Conservation (phyloP, 495 filamentous ascomycete genomes). For the Bacidia gigantensis region DNA sequence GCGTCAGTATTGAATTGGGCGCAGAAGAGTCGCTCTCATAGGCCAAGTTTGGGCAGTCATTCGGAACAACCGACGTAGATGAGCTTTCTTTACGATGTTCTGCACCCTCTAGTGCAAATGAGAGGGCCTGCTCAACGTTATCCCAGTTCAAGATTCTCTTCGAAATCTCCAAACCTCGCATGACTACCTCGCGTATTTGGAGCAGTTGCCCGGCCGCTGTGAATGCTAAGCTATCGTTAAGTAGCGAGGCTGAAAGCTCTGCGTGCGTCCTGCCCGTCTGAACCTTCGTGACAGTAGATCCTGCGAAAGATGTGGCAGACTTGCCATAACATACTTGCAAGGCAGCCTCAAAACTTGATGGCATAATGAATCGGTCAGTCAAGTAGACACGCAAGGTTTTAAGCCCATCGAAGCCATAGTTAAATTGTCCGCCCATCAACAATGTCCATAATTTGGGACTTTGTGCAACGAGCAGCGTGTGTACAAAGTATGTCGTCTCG, state of each 20-base stretch:
- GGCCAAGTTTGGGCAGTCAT: background rate
- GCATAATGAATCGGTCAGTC: slow-evolving; percentile 34
- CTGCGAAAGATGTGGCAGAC: slow-evolving; percentile 18
- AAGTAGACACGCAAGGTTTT: slow-evolving; percentile 28
- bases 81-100: slow-evolving; percentile 23
- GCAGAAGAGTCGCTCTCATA: slow-evolving; percentile 21
- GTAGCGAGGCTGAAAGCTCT: slow-evolving; percentile 25
- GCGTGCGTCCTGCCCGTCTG: slow-evolving; percentile 7
- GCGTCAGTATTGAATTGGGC: slow-evolving; percentile 9
- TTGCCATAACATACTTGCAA: slow-evolving; percentile 37
- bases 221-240: slow-evolving; percentile 38
- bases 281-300: slow-evolving; percentile 7
- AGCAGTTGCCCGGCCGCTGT: slow-evolving; percentile 38
- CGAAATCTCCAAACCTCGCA: slow-evolving; percentile 33
- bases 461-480: slow-evolving; percentile 38
- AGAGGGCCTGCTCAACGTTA: slow-evolving; percentile 37
- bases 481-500: slow-evolving; percentile 15
- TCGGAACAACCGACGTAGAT: slow-evolving; percentile 1
- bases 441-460: slow-evolving; percentile 31
- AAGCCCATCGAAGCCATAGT: slow-evolving; percentile 14
- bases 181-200: slow-evolving; percentile 28
- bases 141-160: slow-evolving; percentile 35
- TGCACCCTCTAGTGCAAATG: slow-evolving; percentile 26
- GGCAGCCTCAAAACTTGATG: slow-evolving; percentile 32
- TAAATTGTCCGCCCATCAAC: slow-evolving; percentile 15